Percentiles rank a stretch among this genome's conserved stretches.
phyloP scores from a whole-genome alignment of 2,329 filamentous ascomycete species.

The Zalaria obscura region DNA sequence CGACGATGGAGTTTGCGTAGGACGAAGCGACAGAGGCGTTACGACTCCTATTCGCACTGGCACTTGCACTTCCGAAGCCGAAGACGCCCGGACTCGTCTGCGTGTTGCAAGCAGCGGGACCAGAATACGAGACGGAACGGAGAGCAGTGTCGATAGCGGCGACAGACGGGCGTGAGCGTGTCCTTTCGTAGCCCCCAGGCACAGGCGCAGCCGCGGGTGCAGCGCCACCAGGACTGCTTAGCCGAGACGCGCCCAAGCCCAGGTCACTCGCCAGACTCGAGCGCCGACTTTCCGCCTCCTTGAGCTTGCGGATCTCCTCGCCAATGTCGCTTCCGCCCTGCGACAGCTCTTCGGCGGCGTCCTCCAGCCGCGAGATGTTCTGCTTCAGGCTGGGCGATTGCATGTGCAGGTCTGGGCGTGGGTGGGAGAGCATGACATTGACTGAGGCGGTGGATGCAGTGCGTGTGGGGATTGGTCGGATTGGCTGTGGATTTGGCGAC shows the following conservation, averaged over 20 bases:
- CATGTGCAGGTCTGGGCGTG: slow-evolving; percentile 5
- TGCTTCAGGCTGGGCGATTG: slow-evolving; percentile 21
- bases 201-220: neutral
- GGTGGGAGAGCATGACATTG: slow-evolving; percentile 3
- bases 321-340: slow-evolving; percentile 60
- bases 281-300: slow-evolving; percentile 50
- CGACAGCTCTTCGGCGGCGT: slow-evolving; percentile 60
- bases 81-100: neutral
- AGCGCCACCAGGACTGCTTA: neutral
- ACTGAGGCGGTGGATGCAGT: slow-evolving; percentile 7
- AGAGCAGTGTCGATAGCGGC: neutral
- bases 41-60: slow-evolving; percentile 17
- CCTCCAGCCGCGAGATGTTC: slow-evolving; percentile 62
- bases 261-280: slow-evolving; percentile 3
- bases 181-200: too few relatives aligned
- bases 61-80: slow-evolving; percentile 9
- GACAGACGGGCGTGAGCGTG: neutral
- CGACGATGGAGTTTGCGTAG: slow-evolving; percentile 48
- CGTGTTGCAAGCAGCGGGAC: neutral
- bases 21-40: slow-evolving; percentile 25
- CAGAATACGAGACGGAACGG: neutral
- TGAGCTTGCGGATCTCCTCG: slow-evolving; percentile 60
- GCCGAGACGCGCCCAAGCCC: neutral
- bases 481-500: neutral
- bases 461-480: slow-evolving; percentile 2